These are phyloP conservation scores for Prunella vulgaris DNA, from an alignment of 257 asterid species.

Conservation along the genomic window DNA sequence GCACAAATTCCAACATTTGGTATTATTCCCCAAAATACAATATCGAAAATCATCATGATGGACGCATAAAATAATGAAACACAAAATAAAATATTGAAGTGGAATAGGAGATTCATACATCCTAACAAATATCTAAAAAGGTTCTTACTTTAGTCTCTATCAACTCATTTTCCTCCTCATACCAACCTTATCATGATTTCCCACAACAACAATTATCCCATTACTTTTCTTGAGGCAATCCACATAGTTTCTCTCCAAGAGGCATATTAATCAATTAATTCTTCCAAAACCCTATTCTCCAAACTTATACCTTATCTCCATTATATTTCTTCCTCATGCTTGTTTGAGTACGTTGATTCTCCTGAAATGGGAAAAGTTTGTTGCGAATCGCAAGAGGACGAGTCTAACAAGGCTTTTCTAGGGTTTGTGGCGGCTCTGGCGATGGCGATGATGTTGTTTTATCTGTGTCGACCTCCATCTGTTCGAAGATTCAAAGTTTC, in stretches of 20 bases:
- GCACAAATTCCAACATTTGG: too few species aligned
- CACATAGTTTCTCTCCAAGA: neutral
- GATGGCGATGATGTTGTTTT: constrained; percentile 21
- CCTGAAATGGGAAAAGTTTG: constrained; percentile 27
- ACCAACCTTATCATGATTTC: constrained; percentile 12
- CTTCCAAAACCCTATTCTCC: neutral
- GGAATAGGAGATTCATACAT: too few species aligned
- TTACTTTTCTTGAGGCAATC: neutral
- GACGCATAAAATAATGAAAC: too few species aligned
- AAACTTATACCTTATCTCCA: neutral
- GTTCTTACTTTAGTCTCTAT: neutral
- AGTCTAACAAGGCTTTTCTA: constrained; percentile 2
- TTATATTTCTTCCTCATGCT: neutral
- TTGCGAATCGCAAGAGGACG: constrained; percentile 18
- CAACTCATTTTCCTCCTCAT: neutral
- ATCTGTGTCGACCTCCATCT: constrained; percentile 20
- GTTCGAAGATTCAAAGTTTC: constrained; percentile 18
- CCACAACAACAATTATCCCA: neutral
- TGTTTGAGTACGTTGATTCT: too few species aligned
- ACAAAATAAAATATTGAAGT: too few species aligned
- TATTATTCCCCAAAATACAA: too few species aligned
- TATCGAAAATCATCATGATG: too few species aligned
- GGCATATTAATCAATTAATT: neutral
- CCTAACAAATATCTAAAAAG: neutral
- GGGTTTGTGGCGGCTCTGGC: constrained; percentile 26